A percentile compares a stretch with the other conserved stretches of the same genome.
Conservation (phyloP, 208 protist species). For the Trypanosoma lewisi region DNA sequence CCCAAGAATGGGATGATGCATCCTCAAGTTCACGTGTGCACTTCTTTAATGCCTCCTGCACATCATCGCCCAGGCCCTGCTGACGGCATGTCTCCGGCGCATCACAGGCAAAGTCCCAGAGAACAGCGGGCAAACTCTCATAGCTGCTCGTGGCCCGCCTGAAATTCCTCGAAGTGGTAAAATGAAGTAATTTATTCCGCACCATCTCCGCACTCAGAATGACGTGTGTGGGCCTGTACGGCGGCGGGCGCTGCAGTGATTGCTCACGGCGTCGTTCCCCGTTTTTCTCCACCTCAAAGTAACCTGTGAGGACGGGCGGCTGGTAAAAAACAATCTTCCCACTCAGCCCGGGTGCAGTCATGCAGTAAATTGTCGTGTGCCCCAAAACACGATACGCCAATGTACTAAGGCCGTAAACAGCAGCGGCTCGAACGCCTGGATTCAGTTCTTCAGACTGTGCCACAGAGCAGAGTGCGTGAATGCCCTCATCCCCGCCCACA, state of each 20-base stretch:
- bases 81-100: slow-evolving; percentile 15
- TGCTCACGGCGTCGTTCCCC: neutral
- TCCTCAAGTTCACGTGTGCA: neutral
- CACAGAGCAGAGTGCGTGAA: slow-evolving; percentile 22
- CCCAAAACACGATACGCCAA: slow-evolving; percentile 41
- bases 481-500: slow-evolving; percentile 35
- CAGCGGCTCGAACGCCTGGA: slow-evolving; percentile 18
- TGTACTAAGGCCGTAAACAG: slow-evolving; percentile 41
- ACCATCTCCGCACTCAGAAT: slow-evolving; percentile 38
- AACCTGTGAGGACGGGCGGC: slow-evolving; percentile 1
- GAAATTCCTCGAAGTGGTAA: slow-evolving; percentile 26
- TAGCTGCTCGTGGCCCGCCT: slow-evolving; percentile 13
- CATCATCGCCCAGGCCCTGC: slow-evolving; percentile 3
- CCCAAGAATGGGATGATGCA: neutral
- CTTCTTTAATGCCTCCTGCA: slow-evolving; percentile 1
- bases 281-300: slow-evolving; percentile 8
- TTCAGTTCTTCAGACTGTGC: slow-evolving; percentile 5
- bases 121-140: slow-evolving; percentile 26
- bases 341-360: slow-evolving; percentile 4
- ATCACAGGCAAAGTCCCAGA: slow-evolving; percentile 29
- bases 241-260: slow-evolving; percentile 36
- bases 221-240: slow-evolving; percentile 53
- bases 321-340: slow-evolving; percentile 25
- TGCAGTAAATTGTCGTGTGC: slow-evolving; percentile 62
- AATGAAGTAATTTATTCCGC: slow-evolving; percentile 27